Evolutionary conservation across 1,139 yeast genomes (phyloP).

Genomic region (Diutina ranongensis): DNA sequence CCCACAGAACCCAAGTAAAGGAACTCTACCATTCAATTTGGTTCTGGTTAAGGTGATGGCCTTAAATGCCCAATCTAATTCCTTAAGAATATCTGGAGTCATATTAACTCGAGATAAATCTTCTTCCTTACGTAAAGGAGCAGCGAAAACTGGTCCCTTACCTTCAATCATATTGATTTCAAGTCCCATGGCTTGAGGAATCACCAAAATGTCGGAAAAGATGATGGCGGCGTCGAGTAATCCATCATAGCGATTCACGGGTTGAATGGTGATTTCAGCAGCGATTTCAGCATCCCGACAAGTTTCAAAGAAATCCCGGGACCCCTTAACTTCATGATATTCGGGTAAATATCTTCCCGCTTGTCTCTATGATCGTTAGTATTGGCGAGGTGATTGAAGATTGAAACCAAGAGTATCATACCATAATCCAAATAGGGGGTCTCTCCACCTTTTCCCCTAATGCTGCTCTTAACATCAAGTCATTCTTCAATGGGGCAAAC

Average conservation of each 20-base stretch:
- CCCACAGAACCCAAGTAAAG: slow-evolving; percentile 90
- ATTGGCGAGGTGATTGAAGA: not conserved
- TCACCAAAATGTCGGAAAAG: slow-evolving; percentile 87
- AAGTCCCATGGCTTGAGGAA: slow-evolving; percentile 98
- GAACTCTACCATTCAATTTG: slow-evolving; percentile 81
- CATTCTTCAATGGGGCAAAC: slow-evolving; percentile 74
- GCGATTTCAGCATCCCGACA: slow-evolving; percentile 93
- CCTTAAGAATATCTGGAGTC: slow-evolving; percentile 60
- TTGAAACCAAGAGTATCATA: slow-evolving; percentile 19
- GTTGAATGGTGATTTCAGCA: slow-evolving; percentile 89
- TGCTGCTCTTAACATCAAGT: slow-evolving; percentile 84
- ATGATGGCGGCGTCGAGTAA: slow-evolving; percentile 93
- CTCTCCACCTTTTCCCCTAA: slow-evolving; percentile 76
- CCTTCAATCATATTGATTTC: slow-evolving; percentile 90
- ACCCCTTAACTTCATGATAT: slow-evolving; percentile 79
- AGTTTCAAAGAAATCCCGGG: slow-evolving; percentile 84
- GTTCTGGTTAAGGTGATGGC: slow-evolving; percentile 81
- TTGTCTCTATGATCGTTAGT: too few species aligned
- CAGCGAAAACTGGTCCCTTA: slow-evolving; percentile 87
- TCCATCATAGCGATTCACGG: slow-evolving; percentile 81
- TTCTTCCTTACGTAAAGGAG: slow-evolving; percentile 66
- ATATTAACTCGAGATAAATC: slow-evolving; percentile 52
- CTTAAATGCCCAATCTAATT: slow-evolving; percentile 88
- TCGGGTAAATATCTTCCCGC: slow-evolving; percentile 88
- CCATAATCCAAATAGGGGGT: slow-evolving; percentile 98